Conservation (phyloP, 2,329 filamentous ascomycete species). For the Xylariaceae sp. region DNA sequence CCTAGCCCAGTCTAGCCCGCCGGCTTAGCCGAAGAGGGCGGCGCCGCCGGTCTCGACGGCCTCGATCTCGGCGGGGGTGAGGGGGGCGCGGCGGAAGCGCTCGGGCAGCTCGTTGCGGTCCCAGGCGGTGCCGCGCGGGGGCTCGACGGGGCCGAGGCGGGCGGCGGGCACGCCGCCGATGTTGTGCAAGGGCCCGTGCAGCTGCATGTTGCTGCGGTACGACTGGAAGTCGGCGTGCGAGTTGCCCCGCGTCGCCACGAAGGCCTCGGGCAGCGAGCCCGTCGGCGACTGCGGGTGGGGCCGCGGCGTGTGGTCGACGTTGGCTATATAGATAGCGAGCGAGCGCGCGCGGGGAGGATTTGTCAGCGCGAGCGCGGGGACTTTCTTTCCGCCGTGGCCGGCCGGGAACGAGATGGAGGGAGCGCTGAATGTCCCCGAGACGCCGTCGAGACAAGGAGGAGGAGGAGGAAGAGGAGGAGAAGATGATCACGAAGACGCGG, state of each 20-base stretch:
- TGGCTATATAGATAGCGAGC: too few relatives aligned
- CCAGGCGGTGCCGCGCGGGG: constrained; percentile 71
- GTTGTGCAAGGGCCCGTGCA: constrained; percentile 65
- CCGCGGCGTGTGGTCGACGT: constrained; percentile 64
- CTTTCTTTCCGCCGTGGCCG: too few relatives aligned
- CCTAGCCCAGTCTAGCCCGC: not conserved
- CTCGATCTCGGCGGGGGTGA: constrained; percentile 82
- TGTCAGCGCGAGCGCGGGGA: too few relatives aligned
- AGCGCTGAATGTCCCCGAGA: too few relatives aligned
- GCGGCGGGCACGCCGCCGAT: constrained; percentile 50
- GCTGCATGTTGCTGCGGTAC: constrained; percentile 71
- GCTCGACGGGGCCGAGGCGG: constrained; percentile 63
- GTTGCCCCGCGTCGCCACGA: constrained; percentile 31
- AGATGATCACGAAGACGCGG: too few relatives aligned
- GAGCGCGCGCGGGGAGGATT: too few relatives aligned
- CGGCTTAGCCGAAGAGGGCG: constrained; percentile 38
- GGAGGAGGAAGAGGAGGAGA: too few relatives aligned
- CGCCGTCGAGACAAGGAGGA: too few relatives aligned
- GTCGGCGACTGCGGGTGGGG: constrained; percentile 66
- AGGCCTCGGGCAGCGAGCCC: constrained; percentile 51
- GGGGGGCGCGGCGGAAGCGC: constrained; percentile 70
- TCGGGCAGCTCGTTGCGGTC: constrained; percentile 81
- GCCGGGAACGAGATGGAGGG: too few relatives aligned
- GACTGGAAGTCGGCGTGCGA: constrained; percentile 59
- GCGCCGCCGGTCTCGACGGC: constrained; percentile 92